These are phyloP conservation scores for Marasmius sp. DNA, from an alignment of 1,284 basidiomycete genomes.

Conservation along the genomic window DNA sequence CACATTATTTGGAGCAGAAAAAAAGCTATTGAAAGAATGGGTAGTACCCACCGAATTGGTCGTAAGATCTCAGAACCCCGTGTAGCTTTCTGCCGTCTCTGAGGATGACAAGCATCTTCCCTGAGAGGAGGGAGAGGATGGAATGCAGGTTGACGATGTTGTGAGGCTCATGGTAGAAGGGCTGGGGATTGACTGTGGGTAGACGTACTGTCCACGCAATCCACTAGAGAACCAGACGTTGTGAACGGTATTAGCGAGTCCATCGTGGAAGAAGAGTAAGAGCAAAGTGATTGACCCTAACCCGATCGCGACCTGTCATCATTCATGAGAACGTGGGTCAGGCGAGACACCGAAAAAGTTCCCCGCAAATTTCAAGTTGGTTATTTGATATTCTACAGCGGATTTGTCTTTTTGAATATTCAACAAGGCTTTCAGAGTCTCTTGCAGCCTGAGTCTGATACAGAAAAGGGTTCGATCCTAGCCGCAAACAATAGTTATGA, in stretches of 20 bases:
- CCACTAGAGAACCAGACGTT: conserved; percentile 93
- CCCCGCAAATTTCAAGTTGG: too few relatives aligned
- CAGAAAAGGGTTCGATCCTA: too few relatives aligned
- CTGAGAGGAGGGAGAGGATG: conserved; percentile 42
- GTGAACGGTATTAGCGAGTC: conserved; percentile 96
- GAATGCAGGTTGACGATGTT: conserved; percentile 18
- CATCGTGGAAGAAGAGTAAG: conserved; percentile 44
- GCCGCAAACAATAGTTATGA: too few relatives aligned
- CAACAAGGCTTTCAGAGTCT: too few relatives aligned
- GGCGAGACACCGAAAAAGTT: too few relatives aligned
- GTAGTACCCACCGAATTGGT: conserved; percentile 88
- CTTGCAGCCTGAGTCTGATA: too few relatives aligned
- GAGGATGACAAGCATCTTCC: conserved; percentile 97
- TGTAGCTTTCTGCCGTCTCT: conserved; percentile 96
- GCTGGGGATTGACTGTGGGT: conserved; percentile 44
- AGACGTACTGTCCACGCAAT: conserved; percentile 98
- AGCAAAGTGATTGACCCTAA: background rate
- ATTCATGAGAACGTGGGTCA: background rate
- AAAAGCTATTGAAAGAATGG: background rate
- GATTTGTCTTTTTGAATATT: too few relatives aligned
- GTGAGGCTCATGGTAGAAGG: conserved; percentile 12
- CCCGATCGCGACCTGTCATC: background rate
- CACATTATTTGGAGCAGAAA: background rate
- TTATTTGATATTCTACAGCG: too few relatives aligned
- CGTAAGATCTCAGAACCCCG: conserved; percentile 95